phyloP scores from a whole-genome alignment of 768 basidiomycete species.

The Podaxis mareebaensis region DNA sequence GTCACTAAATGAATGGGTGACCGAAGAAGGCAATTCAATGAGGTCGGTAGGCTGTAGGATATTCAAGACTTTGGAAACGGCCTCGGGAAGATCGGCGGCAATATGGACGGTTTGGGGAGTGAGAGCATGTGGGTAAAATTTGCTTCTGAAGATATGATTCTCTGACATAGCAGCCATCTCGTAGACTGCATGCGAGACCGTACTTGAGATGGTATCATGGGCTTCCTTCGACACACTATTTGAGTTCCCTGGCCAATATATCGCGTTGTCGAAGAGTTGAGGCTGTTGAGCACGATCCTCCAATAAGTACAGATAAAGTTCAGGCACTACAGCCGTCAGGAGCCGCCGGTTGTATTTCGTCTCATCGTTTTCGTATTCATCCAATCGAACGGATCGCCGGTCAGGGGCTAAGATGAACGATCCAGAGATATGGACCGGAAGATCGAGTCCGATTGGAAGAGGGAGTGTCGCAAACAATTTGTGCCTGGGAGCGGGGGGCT shows the following conservation, averaged over 20 bases:
- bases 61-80: conserved; percentile 1
- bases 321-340: too few relatives aligned
- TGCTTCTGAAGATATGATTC: conserved; percentile 15
- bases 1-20: neutral
- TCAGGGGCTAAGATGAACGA: too few relatives aligned
- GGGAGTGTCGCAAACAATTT: too few relatives aligned
- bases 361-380: too few relatives aligned
- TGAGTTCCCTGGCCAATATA: conserved; percentile 18
- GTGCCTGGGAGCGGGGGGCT: too few relatives aligned
- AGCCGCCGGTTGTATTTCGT: too few relatives aligned
- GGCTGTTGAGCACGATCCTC: too few relatives aligned
- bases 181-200: conserved; percentile 11
- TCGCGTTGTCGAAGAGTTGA: too few relatives aligned
- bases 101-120: neutral
- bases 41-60: neutral
- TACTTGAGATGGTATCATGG: conserved; percentile 20
- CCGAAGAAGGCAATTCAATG: neutral
- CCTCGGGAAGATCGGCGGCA: neutral
- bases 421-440: too few relatives aligned
- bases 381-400: too few relatives aligned
- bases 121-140: conserved; percentile 5
- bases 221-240: neutral
- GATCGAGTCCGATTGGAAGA: too few relatives aligned
- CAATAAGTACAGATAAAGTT: too few relatives aligned
- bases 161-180: neutral